Evolutionary conservation across 345 rosid genomes (phyloP).

Genomic region (Microthlaspi erraticum): DNA sequence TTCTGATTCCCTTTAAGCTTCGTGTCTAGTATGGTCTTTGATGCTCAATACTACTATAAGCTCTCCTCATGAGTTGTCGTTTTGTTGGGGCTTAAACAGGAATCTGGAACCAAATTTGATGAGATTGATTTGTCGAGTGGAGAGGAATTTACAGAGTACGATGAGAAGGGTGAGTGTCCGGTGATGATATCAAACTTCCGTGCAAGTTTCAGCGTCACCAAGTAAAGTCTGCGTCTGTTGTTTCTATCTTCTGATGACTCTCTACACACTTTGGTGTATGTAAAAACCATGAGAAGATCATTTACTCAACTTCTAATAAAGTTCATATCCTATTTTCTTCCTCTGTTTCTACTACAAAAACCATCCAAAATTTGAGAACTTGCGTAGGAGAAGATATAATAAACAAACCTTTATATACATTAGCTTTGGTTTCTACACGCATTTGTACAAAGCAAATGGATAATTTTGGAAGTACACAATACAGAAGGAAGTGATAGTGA

Average conservation of each 20-base stretch:
- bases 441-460: constrained; percentile 10
- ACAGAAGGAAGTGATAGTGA: constrained; percentile 18
- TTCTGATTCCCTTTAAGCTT: constrained; percentile 15
- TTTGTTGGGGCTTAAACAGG: constrained; percentile 39
- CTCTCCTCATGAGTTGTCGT: constrained; percentile 1
- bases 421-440: constrained; percentile 22
- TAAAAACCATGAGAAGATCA: constrained; percentile 27
- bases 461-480: constrained; percentile 20
- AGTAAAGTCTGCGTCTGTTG: constrained; percentile 41
- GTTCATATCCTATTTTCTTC: background rate
- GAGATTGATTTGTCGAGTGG: constrained; percentile 69
- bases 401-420: constrained; percentile 31
- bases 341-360: constrained; percentile 9
- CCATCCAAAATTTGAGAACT: constrained; percentile 22
- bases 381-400: constrained; percentile 17
- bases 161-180: constrained; percentile 84
- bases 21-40: constrained; percentile 13
- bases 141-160: constrained; percentile 75
- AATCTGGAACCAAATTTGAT: constrained; percentile 68
- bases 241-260: constrained; percentile 8
- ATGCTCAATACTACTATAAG: background rate
- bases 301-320: constrained; percentile 33
- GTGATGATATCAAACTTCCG: constrained; percentile 86
- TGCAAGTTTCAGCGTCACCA: constrained; percentile 66
- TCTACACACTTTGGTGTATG: constrained; percentile 33